Conservation (phyloP, 768 basidiomycete genomes). For the Leccinum barrowsii region DNA sequence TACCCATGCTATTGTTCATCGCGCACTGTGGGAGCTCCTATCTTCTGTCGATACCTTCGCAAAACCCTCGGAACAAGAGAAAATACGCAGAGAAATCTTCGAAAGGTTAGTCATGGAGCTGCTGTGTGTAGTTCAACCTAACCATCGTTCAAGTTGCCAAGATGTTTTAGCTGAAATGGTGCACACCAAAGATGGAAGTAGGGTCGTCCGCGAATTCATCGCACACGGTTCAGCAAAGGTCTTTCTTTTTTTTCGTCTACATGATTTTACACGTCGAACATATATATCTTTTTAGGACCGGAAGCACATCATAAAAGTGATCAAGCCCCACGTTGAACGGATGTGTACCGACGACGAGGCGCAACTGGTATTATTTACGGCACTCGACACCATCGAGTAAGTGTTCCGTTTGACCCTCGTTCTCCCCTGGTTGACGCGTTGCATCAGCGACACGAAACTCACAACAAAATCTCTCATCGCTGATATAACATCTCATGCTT, state of each 20-base stretch:
- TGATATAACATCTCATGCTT: slow-evolving; percentile 58
- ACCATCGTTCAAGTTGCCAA: slow-evolving; percentile 52
- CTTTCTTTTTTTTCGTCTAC: not conserved
- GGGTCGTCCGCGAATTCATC: slow-evolving; percentile 81
- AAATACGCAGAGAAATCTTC: slow-evolving; percentile 73
- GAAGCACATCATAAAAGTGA: slow-evolving; percentile 84
- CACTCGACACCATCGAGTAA: slow-evolving; percentile 86
- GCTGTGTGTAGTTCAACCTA: not conserved
- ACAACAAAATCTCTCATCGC: slow-evolving; percentile 74
- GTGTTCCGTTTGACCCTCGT: slow-evolving; percentile 18
- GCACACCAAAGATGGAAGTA: slow-evolving; percentile 89
- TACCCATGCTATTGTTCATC: slow-evolving; percentile 84
- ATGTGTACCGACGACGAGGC: slow-evolving; percentile 91
- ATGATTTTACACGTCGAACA: not conserved
- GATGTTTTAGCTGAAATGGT: slow-evolving; percentile 90
- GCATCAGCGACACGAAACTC: slow-evolving; percentile 81
- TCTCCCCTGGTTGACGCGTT: not conserved
- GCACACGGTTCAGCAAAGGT: slow-evolving; percentile 83
- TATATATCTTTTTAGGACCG: slow-evolving; percentile 54
- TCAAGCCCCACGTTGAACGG: slow-evolving; percentile 86
- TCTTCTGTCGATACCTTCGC: slow-evolving; percentile 52
- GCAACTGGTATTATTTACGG: slow-evolving; percentile 85
- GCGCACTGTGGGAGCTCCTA: slow-evolving; percentile 84
- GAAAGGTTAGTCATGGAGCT: slow-evolving; percentile 53
- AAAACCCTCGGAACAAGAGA: slow-evolving; percentile 68